Percentiles rank a stretch among this genome's conserved stretches.
Evolutionary conservation across 1,284 basidiomycete species (phyloP).

Genomic region (Apiotrichum akiyoshidainum): DNA sequence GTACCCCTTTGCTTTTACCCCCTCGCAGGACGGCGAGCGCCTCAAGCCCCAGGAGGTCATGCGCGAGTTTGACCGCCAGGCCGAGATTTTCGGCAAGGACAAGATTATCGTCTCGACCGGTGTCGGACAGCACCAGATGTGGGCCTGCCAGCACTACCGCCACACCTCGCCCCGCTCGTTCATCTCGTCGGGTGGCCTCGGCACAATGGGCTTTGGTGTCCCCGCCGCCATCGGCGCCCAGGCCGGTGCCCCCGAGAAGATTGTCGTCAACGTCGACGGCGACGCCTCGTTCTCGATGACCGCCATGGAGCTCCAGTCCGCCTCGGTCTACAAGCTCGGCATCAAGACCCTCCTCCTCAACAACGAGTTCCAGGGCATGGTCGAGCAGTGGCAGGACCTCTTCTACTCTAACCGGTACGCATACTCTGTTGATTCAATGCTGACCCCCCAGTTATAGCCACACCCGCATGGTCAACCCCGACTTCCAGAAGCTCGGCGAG

Average conservation of each 20-base stretch:
- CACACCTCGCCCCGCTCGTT: slow-evolving; percentile 84
- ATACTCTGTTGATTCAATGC: no score
- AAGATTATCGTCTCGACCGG: slow-evolving; percentile 87
- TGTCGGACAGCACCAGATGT: slow-evolving; percentile 99
- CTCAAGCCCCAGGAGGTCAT: slow-evolving; percentile 98
- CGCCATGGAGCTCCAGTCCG: slow-evolving; percentile 81
- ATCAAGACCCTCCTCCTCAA: slow-evolving; percentile 66
- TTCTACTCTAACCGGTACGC: slow-evolving; percentile 78
- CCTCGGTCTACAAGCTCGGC: no score
- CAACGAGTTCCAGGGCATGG: slow-evolving; percentile 98
- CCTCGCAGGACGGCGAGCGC: slow-evolving; percentile 62
- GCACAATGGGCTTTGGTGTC: slow-evolving; percentile 96
- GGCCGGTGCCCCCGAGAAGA: slow-evolving; percentile 89
- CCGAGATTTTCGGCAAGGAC: slow-evolving; percentile 65
- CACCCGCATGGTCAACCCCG: slow-evolving; percentile 86
- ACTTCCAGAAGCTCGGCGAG: slow-evolving; percentile 83
- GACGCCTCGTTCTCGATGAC: slow-evolving; percentile 99
- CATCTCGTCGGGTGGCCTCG: slow-evolving; percentile 95
- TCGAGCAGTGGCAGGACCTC: slow-evolving; percentile 93
- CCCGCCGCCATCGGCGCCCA: slow-evolving; percentile 94
- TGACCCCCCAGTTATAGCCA: no score
- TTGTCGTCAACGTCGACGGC: slow-evolving; percentile 92
- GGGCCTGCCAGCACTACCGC: slow-evolving; percentile 91
- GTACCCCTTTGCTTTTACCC: slow-evolving; percentile 86
- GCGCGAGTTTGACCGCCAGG: slow-evolving; percentile 80